Evolutionary conservation across 495 filamentous ascomycete species (phyloP).

Genomic region (Penicillium pancosmium): DNA sequence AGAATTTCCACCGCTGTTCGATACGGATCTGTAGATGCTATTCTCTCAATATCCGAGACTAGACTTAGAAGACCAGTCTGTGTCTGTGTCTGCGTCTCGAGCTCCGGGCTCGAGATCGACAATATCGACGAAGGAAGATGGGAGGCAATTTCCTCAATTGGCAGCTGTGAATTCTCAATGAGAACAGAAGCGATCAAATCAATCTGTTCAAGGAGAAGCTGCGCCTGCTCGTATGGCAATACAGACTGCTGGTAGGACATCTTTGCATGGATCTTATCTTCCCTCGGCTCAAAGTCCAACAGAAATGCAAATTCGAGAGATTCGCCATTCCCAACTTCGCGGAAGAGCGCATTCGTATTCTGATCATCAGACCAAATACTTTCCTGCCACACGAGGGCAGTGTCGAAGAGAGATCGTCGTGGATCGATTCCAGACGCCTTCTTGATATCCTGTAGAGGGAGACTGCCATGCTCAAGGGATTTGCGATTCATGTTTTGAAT

Average conservation of each 20-base stretch:
- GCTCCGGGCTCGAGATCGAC: conserved; percentile 57
- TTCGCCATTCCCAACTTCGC: conserved; percentile 58
- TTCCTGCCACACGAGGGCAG: conserved; percentile 79
- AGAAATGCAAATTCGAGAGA: conserved; percentile 72
- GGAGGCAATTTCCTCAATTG: conserved; percentile 36
- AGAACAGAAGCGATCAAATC: conserved; percentile 52
- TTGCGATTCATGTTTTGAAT: conserved; percentile 63
- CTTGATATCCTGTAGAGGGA: conserved; percentile 70
- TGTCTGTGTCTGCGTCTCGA: conserved; percentile 4
- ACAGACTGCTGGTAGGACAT: conserved; percentile 55
- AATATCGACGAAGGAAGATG: conserved; percentile 42
- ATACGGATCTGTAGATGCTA: conserved; percentile 49
- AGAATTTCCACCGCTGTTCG: conserved; percentile 64
- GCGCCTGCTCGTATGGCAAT: conserved; percentile 51
- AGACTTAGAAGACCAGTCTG: conserved; percentile 34
- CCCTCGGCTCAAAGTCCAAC: conserved; percentile 67
- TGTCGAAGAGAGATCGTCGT: conserved; percentile 61
- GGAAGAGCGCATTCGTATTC: conserved; percentile 33
- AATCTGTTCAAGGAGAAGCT: conserved; percentile 60
- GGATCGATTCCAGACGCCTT: conserved; percentile 51
- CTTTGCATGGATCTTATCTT: conserved; percentile 41
- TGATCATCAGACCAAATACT: conserved; percentile 48
- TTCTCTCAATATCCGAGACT: conserved; percentile 54
- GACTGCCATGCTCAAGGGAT: conserved; percentile 57
- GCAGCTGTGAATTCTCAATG: conserved; percentile 35